Base-by-base conservation (phyloP, 2,329 filamentous ascomycete genomes). In the Juglanconis oblonga region DNA sequence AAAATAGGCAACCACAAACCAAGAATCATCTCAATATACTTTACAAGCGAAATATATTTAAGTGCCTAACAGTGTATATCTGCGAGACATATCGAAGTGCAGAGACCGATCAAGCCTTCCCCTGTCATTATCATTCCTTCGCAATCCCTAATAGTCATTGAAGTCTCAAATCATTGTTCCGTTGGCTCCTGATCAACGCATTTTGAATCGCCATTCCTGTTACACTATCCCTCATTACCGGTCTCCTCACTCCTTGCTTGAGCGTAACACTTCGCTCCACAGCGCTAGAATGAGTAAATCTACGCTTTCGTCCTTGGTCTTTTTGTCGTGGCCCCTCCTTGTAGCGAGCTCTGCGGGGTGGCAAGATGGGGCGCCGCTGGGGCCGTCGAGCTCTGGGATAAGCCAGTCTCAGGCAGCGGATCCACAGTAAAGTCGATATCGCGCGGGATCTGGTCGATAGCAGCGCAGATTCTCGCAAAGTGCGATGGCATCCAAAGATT, bases 401-500 rank as follows among this genome's bases (percentile, higher is more conserved):
- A 2, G 17, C 47, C 47, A 24, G 24, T 49, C 24, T 49, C 24
- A 32, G 47, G 47, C 17, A 49, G 47, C 47, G 47, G 5, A 11
- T 31, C 47, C 9, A 52, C 51, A 42, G 7, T 40, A 40, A 52
- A 40, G 52, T 55, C 52, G n/a, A 48, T 10, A 13, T 57, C n/a
- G 10, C 45, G 50, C 40, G 67, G 68, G 14, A 52, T 40, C n/a
- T 52, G 51, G 36, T 76, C 67, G 53, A 76, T 71, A 42, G 69
- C 73, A 8, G 72, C 76, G 62, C 69, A 70, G 50, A 78, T 70
- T 51, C 67, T 71, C 64, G 70, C 66, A 10, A 76, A 69, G 62
- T 76, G 72, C 52, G 56, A 55, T 5, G 70, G 73, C 68, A 72
- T 68, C 73, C 71, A 77, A 4, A 33, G 64, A 42, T 73, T 63